phyloP scores from a whole-genome alignment of 345 rosid genomes.

The Dovyalis caffra region DNA sequence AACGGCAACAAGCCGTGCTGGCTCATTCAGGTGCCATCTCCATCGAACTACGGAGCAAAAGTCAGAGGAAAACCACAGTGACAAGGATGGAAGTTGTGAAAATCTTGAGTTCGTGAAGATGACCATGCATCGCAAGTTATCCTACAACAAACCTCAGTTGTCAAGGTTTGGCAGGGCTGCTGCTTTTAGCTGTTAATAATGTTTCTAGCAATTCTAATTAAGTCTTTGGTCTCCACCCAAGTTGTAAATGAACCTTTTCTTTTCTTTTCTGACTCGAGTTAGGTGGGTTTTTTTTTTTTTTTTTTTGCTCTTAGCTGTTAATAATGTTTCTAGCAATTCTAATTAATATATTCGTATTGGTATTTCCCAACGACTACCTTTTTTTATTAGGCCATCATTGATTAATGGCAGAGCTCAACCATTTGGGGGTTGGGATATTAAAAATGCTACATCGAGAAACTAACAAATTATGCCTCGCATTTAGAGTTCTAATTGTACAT shows the following conservation, averaged over 20 bases:
- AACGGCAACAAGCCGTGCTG: slow-evolving; percentile 6
- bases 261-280: too few species aligned
- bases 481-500: neutral
- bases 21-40: slow-evolving; percentile 29
- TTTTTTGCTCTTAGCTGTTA: too few species aligned
- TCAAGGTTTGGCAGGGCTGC: neutral
- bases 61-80: neutral
- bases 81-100: neutral
- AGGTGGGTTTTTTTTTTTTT: too few species aligned
- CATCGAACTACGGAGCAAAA: slow-evolving; percentile 17
- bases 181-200: neutral
- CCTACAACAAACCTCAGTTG: neutral
- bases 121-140: neutral
- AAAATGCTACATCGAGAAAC: neutral
- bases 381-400: neutral
- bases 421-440: neutral
- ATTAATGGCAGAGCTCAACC: neutral
- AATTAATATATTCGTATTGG: too few species aligned
- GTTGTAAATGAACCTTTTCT: too few species aligned
- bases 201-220: neutral
- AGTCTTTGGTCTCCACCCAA: neutral
- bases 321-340: too few species aligned
- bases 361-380: neutral
- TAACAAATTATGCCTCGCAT: neutral
- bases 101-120: neutral